Conservation (phyloP, 2,329 filamentous ascomycete species). For the Clarireedia paspali region DNA sequence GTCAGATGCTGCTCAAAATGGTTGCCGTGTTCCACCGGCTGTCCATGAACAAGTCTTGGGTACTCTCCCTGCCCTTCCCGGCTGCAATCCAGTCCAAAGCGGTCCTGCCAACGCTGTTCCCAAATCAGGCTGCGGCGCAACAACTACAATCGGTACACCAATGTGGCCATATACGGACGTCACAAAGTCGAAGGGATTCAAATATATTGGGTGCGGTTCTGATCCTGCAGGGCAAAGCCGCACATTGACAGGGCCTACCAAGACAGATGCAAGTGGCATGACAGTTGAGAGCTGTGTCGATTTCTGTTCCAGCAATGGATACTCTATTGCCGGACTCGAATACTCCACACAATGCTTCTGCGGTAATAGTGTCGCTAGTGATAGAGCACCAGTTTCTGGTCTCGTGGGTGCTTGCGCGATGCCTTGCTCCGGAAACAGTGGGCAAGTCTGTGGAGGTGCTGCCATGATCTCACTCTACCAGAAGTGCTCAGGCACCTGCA, state of each 20-base stretch:
- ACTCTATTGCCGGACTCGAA: slow-evolving; percentile 27
- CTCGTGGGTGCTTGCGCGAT: slow-evolving; percentile 7
- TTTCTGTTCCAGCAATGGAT: slow-evolving; percentile 29
- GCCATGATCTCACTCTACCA: slow-evolving; percentile 10
- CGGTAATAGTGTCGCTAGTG: slow-evolving; percentile 14
- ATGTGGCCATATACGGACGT: slow-evolving; percentile 36
- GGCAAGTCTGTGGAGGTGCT: slow-evolving; percentile 23
- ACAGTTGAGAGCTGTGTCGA: slow-evolving; percentile 18
- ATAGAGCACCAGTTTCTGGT: slow-evolving; percentile 1
- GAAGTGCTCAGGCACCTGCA: neutral
- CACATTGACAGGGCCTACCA: neutral
- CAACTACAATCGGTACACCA: slow-evolving; percentile 39
- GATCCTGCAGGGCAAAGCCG: slow-evolving; percentile 36
- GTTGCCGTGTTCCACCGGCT: slow-evolving; percentile 40
- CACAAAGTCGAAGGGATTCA: slow-evolving; percentile 43
- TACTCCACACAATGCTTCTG: slow-evolving; percentile 28
- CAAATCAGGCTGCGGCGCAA: slow-evolving; percentile 40
- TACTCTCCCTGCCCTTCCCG: slow-evolving; percentile 41
- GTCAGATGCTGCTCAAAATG: slow-evolving; percentile 43
- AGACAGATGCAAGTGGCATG: slow-evolving; percentile 11
- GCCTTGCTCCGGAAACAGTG: slow-evolving; percentile 13
- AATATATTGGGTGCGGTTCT: slow-evolving; percentile 54
- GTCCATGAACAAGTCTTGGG: slow-evolving; percentile 38
- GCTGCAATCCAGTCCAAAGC: slow-evolving; percentile 40
- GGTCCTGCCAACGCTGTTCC: slow-evolving; percentile 22